A percentile compares a stretch with the other conserved stretches of the same genome.
Evolutionary conservation across 1,139 yeast species (phyloP).

Genomic region (Yamadazyma membranifaciens): DNA sequence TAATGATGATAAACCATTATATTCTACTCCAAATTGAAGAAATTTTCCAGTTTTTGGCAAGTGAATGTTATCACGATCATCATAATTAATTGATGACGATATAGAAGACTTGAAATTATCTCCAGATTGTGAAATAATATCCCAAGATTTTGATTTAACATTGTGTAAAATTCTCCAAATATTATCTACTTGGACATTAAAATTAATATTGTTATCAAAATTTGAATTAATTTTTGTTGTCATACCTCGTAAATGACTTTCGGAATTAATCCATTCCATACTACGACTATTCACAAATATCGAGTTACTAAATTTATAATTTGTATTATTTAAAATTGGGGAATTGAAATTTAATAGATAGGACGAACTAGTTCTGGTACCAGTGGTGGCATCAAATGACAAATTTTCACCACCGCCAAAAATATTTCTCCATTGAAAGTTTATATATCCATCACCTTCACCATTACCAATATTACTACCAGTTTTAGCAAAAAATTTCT

Average conservation of each 20-base stretch:
- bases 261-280: constrained; percentile 58
- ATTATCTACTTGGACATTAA: constrained; percentile 65
- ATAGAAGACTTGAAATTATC: constrained; percentile 59
- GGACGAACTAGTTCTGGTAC: constrained; percentile 78
- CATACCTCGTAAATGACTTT: constrained; percentile 62
- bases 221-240: constrained; percentile 48
- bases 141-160: constrained; percentile 32
- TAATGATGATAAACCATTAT: constrained; percentile 42
- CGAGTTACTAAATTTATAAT: constrained; percentile 54
- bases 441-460: constrained; percentile 89
- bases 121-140: constrained; percentile 51
- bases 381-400: constrained; percentile 72
- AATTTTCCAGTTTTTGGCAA: constrained; percentile 60
- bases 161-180: constrained; percentile 60
- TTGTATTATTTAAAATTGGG: constrained; percentile 57
- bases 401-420: constrained; percentile 89
- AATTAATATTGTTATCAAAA: constrained; percentile 29
- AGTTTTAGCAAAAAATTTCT: constrained; percentile 72
- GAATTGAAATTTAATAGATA: constrained; percentile 60
- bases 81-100: constrained; percentile 50
- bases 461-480: constrained; percentile 96
- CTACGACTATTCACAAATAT: constrained; percentile 58
- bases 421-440: constrained; percentile 70
- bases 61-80: constrained; percentile 54
- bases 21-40: constrained; percentile 56